Conservation (phyloP, 2,329 filamentous ascomycete species). For the Cryphonectria japonica region DNA sequence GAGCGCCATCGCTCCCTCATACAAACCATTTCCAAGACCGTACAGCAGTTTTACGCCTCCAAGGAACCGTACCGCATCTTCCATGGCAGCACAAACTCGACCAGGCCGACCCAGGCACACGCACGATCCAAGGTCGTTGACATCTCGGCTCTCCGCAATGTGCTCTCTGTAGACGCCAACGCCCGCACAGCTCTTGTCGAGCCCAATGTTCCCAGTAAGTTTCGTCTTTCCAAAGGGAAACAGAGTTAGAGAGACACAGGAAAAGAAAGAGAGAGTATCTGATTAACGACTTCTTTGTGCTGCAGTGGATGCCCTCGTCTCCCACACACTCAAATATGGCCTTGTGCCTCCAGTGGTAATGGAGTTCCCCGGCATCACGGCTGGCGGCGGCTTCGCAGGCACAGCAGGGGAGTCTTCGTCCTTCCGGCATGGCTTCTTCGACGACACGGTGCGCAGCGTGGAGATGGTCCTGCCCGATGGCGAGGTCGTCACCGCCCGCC, state of each 20-base stretch:
- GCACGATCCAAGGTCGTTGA: constrained; percentile 58
- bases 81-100: constrained; percentile 79
- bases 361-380: constrained; percentile 78
- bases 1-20: constrained; percentile 56
- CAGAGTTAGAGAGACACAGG: too few species aligned
- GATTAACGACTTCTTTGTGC: constrained; percentile 45
- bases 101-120: constrained; percentile 55
- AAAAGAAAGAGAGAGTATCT: too few species aligned
- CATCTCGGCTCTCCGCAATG: constrained; percentile 65
- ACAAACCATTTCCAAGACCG: constrained; percentile 50
- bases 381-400: constrained; percentile 71
- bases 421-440: constrained; percentile 74
- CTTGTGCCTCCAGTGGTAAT: constrained; percentile 74
- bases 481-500: constrained; percentile 57
- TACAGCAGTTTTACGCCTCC: constrained; percentile 52
- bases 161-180: constrained; percentile 63
- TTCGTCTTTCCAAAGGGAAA: not conserved
- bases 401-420: constrained; percentile 72
- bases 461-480: constrained; percentile 74
- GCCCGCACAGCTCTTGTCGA: constrained; percentile 68
- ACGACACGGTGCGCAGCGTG: constrained; percentile 63
- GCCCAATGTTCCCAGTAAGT: constrained; percentile 62
- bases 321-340: constrained; percentile 65
- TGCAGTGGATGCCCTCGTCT: constrained; percentile 68
- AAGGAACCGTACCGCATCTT: constrained; percentile 70